Evolutionary conservation across 23 red algal genomes (phyloP).

Genomic region (Agarophyton chilense): DNA sequence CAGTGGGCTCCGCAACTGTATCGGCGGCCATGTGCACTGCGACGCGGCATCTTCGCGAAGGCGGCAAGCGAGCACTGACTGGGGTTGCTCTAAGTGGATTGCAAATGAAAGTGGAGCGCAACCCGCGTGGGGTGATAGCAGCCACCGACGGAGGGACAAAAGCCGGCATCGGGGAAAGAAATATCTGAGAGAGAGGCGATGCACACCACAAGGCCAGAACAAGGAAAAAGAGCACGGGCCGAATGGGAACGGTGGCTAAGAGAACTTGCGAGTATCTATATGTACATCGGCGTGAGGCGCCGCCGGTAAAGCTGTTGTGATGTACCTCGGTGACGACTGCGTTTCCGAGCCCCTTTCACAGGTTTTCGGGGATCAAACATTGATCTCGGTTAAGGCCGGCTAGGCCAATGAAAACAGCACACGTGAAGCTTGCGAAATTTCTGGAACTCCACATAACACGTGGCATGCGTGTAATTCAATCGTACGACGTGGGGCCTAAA

Average conservation of each 20-base stretch:
- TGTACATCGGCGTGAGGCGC: neutral
- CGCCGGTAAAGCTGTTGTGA: neutral
- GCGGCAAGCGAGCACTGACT: neutral
- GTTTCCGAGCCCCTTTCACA: neutral
- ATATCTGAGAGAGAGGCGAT: neutral
- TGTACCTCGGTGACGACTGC: neutral
- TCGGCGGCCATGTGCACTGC: slow-evolving; percentile 40
- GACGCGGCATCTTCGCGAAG: slow-evolving; percentile 5
- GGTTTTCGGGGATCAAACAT: neutral
- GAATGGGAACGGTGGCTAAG: neutral
- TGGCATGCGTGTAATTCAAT: neutral
- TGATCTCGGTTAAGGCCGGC: slow-evolving; percentile 18
- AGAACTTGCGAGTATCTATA: neutral
- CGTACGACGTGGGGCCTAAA: neutral
- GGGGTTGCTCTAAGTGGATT: neutral
- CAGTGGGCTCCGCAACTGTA: neutral
- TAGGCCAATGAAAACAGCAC: neutral
- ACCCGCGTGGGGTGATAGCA: neutral
- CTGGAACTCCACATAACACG: neutral
- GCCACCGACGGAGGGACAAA: slow-evolving; percentile 37
- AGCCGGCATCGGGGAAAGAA: slow-evolving; percentile 11
- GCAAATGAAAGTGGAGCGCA: slow-evolving; percentile 39
- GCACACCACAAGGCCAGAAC: neutral
- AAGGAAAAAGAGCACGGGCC: neutral
- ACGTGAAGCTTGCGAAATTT: slow-evolving; percentile 23